phyloP scores from a whole-genome alignment of 2,329 filamentous ascomycete species.

The Fusarium pseudocircinatum region DNA sequence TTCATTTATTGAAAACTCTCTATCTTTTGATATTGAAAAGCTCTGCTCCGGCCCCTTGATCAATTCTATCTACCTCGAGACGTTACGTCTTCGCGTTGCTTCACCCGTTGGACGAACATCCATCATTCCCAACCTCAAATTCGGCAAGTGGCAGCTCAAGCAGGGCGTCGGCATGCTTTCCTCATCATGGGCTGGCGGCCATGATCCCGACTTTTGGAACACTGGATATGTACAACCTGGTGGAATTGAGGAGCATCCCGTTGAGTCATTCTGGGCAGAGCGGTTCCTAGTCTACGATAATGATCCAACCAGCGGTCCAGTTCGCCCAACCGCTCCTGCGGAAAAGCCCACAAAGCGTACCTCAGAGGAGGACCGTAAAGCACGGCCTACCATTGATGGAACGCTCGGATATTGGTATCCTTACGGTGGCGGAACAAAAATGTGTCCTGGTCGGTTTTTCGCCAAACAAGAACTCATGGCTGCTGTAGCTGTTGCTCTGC shows the following conservation, averaged over 20 bases:
- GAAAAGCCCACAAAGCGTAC: neutral
- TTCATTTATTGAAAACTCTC: neutral
- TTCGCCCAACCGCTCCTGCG: neutral
- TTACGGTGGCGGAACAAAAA: conserved; percentile 47
- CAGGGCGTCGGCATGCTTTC: conserved; percentile 28
- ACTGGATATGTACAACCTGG: neutral
- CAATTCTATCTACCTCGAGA: conserved; percentile 50
- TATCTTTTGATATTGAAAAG: conserved; percentile 27
- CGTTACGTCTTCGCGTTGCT: conserved; percentile 43
- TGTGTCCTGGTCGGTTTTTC: conserved; percentile 50
- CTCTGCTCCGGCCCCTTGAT: conserved; percentile 42
- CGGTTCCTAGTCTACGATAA: conserved; percentile 33
- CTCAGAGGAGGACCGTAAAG: conserved; percentile 7
- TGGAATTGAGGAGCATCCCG: conserved; percentile 20
- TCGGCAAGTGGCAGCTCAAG: conserved; percentile 30
- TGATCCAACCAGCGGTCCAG: conserved; percentile 32
- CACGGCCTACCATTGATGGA: conserved; percentile 19
- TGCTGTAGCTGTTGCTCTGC: conserved; percentile 44
- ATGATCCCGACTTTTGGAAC: conserved; percentile 34
- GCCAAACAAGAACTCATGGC: conserved; percentile 49
- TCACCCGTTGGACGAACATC: conserved; percentile 36
- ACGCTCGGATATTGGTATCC: conserved; percentile 48
- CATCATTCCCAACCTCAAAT: conserved; percentile 29
- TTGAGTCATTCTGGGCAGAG: conserved; percentile 38
- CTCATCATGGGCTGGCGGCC: conserved; percentile 19